These are phyloP conservation scores for Erysimum cheiranthoides DNA, from an alignment of 345 rosid genomes.

Conservation along the genomic window DNA sequence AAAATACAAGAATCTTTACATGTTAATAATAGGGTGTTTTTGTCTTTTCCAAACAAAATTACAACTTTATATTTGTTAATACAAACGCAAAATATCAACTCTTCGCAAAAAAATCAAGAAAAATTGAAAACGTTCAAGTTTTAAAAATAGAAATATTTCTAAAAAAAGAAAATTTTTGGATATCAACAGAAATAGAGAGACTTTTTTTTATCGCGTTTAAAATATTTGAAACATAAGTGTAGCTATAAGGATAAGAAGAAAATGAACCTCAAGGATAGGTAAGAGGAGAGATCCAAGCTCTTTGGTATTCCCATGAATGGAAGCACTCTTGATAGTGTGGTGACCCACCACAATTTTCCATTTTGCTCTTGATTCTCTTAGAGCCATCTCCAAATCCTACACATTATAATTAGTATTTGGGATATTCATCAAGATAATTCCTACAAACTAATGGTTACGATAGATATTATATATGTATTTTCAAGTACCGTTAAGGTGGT, in stretches of 20 bases:
- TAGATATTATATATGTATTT: neutral
- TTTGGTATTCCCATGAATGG: slow-evolving; percentile 57
- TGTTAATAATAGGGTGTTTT: neutral
- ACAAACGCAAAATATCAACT: neutral
- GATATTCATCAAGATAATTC: neutral
- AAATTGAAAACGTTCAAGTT: neutral
- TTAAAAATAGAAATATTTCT: neutral
- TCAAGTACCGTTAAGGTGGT: slow-evolving; percentile 31
- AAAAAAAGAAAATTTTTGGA: too few species aligned
- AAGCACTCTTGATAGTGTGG: slow-evolving; percentile 63
- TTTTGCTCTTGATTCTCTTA: slow-evolving; percentile 54
- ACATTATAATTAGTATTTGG: neutral
- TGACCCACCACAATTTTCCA: slow-evolving; percentile 72
- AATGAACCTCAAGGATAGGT: slow-evolving; percentile 54
- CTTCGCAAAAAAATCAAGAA: neutral
- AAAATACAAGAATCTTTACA: slow-evolving; percentile 2
- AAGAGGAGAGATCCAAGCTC: slow-evolving; percentile 58
- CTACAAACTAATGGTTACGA: neutral
- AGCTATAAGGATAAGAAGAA: neutral
- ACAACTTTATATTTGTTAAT: neutral
- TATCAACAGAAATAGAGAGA: too few species aligned
- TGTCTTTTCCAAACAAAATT: neutral
- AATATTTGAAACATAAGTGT: neutral
- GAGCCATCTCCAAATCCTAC: slow-evolving; percentile 53
- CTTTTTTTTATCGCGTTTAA: neutral